Conservation (phyloP, 1,284 basidiomycete genomes). For the Xerocomus amazonicus region DNA sequence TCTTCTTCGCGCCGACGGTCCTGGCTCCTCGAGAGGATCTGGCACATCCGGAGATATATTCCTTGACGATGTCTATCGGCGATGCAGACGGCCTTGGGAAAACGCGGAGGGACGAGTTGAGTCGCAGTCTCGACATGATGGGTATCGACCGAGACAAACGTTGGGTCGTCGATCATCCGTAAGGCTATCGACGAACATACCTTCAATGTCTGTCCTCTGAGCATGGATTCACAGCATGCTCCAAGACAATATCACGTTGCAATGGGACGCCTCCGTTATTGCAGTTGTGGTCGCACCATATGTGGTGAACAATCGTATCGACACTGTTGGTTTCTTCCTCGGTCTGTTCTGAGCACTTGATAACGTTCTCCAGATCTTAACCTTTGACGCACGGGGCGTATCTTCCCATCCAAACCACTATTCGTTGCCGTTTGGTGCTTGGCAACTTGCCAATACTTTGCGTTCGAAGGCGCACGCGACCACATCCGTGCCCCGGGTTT, state of each 20-base stretch:
- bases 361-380: slow-evolving; percentile 64
- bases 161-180: slow-evolving; percentile 72
- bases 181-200: slow-evolving; percentile 11
- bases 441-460: slow-evolving; percentile 38
- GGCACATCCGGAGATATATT: slow-evolving; percentile 39
- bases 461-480: slow-evolving; percentile 17
- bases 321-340: slow-evolving; percentile 47
- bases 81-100: slow-evolving; percentile 81
- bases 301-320: slow-evolving; percentile 57
- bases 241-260: slow-evolving; percentile 70
- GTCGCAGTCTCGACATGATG: slow-evolving; percentile 63
- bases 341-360: slow-evolving; percentile 1
- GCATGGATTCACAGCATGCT: slow-evolving; percentile 48
- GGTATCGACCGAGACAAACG: slow-evolving; percentile 60
- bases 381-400: slow-evolving; percentile 83
- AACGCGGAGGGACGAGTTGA: slow-evolving; percentile 63
- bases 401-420: slow-evolving; percentile 90
- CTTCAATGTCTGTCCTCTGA: slow-evolving; percentile 10
- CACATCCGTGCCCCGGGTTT: slow-evolving; percentile 43
- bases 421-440: slow-evolving; percentile 62
- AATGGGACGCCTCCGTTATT: slow-evolving; percentile 67
- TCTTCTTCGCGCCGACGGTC: slow-evolving; percentile 88
- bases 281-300: slow-evolving; percentile 59
- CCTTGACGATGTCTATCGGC: slow-evolving; percentile 63
- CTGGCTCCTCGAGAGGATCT: slow-evolving; percentile 42